Base-by-base conservation (phyloP, 2,329 filamentous ascomycete species). In the Paraphaeosphaeria sporulosa region DNA sequence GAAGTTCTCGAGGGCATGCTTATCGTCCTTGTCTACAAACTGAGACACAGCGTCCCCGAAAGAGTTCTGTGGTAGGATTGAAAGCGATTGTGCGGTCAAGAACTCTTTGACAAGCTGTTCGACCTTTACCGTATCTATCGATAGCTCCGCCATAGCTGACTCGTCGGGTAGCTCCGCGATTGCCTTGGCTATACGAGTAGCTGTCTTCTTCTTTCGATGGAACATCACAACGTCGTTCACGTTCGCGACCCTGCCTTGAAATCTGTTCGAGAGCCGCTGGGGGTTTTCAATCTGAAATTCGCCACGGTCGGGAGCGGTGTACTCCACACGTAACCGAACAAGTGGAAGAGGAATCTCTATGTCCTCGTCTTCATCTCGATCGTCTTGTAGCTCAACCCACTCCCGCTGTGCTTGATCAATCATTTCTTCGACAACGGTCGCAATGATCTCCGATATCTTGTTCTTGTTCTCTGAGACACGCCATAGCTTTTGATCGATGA, bases 21-120 rank as follows among this genome's bases (percentile, higher is more conserved):
- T 96, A 80, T 99, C 95, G 66, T 97, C 93, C 68, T 98, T 98
- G 75, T 94, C 89, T 27, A 99, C 93, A 70, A 95, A 99, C 62
- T 96, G 91, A 49, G 89, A 90, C 5, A 99, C 93, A 0, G 95
- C 95, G 71, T 98, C 94, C 17, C 93, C 91, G 71, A 99, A 97
- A 0, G 90, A 91, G 32, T 94, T 95, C 70, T 97, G 92, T 0
- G 95, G 95, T 0, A 99, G 84, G 51, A 99, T 95, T 59, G 94
- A 96, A 34, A 99, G 86, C 0, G 92, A 94, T 71, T 98, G 94
- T 0, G 92, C 91, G 0, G 87, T 87, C 2, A 99, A 85, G 69
- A 94, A 97, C 67, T 98, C 93, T 52, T 90, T 86, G 0, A 99
- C 94, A 0, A 99, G 84, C 65, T 90, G 90, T 64, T 96, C 93